These are phyloP conservation scores for Talaromyces marneffei DNA, from an alignment of 2,329 filamentous ascomycete species.

Conservation along the genomic window DNA sequence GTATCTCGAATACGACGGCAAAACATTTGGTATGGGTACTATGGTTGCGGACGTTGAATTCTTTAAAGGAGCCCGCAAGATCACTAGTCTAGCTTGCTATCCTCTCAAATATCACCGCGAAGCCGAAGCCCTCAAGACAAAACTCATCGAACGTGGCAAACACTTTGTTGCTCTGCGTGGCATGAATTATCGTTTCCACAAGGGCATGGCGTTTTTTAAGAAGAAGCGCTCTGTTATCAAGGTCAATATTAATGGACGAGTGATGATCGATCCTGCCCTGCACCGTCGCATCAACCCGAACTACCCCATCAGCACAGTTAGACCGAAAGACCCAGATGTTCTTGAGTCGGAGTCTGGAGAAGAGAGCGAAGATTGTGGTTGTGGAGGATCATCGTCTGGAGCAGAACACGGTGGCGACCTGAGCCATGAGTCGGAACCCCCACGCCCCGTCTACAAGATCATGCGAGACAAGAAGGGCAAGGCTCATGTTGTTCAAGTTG, in stretches of 20 bases:
- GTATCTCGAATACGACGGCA: slow-evolving; percentile 85
- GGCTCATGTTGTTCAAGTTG: slow-evolving; percentile 49
- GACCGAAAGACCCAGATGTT: slow-evolving; percentile 63
- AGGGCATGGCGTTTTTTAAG: slow-evolving; percentile 80
- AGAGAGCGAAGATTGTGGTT: slow-evolving; percentile 40
- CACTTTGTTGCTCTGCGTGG: slow-evolving; percentile 77
- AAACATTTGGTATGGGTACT: slow-evolving; percentile 70
- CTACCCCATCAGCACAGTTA: slow-evolving; percentile 69
- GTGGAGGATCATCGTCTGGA: slow-evolving; percentile 29
- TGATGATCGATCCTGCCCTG: slow-evolving; percentile 81
- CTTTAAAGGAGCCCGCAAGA: slow-evolving; percentile 78
- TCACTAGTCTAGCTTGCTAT: slow-evolving; percentile 70
- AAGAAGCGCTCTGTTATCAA: slow-evolving; percentile 69
- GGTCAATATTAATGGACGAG: slow-evolving; percentile 76
- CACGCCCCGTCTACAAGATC: slow-evolving; percentile 46
- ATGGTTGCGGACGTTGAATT: slow-evolving; percentile 63
- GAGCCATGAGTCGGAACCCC: slow-evolving; percentile 29
- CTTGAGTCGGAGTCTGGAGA: slow-evolving; percentile 38
- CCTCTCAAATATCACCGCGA: slow-evolving; percentile 76
- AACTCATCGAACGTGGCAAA: slow-evolving; percentile 73
- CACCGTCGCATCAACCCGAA: slow-evolving; percentile 83
- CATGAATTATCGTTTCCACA: slow-evolving; percentile 75
- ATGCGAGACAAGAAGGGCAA: slow-evolving; percentile 50
- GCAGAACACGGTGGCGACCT: slow-evolving; percentile 35
- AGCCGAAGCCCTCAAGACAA: slow-evolving; percentile 56